Evolutionary conservation across 2,329 filamentous ascomycete species (phyloP).

Genomic region (Penicillium brevicompactum): DNA sequence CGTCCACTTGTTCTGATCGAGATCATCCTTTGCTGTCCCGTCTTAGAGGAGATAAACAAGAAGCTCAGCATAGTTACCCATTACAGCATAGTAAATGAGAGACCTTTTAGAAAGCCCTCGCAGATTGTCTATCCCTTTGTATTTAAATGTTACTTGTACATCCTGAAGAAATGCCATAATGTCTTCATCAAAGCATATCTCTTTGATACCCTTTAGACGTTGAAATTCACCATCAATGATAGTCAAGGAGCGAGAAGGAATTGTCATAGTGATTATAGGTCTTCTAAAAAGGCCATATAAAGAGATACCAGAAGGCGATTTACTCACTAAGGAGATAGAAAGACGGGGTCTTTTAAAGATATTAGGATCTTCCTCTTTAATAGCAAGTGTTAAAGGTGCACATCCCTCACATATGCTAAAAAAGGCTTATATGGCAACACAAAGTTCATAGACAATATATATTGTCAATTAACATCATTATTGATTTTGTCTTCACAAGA

Average conservation of each 20-base stretch:
- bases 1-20: neutral
- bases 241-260: neutral
- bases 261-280: neutral
- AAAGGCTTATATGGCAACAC: too few species aligned
- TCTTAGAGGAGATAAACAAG: neutral
- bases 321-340: neutral
- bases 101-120: neutral
- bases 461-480: too few species aligned
- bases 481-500: too few species aligned
- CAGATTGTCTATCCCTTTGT: neutral
- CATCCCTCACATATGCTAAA: too few species aligned
- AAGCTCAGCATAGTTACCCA: neutral
- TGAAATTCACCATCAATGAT: neutral
- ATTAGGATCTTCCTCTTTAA: too few species aligned
- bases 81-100: neutral
- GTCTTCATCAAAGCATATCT: neutral
- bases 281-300: neutral
- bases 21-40: neutral
- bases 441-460: too few species aligned
- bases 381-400: too few species aligned
- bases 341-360: neutral
- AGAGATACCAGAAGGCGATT: neutral
- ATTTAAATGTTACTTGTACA: neutral
- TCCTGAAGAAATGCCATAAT: neutral
- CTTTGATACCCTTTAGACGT: neutral